These are phyloP conservation scores for Tuber indicum DNA, from an alignment of 495 filamentous ascomycete species.

Conservation along the genomic window DNA sequence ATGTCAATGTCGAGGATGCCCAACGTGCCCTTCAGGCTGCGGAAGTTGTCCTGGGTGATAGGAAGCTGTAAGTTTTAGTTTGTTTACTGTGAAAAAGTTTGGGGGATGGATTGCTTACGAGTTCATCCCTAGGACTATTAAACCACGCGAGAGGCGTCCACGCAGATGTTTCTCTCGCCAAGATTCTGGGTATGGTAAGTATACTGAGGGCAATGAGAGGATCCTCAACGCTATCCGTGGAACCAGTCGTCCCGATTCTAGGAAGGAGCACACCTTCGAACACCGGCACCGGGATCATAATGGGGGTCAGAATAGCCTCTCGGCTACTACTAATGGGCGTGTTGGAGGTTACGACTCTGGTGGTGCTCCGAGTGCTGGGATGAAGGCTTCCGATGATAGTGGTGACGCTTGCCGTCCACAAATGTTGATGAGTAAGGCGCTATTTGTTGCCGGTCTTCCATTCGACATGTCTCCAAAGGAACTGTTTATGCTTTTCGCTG, in stretches of 20 bases:
- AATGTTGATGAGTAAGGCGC: slow-evolving; percentile 37
- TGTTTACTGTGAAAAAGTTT: neutral
- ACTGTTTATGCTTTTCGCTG: slow-evolving; percentile 34
- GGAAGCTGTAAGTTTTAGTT: slow-evolving; percentile 31
- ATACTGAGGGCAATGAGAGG: neutral
- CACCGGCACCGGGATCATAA: neutral
- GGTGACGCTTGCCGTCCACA: slow-evolving; percentile 16
- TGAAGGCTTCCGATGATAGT: neutral
- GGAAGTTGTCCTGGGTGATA: slow-evolving; percentile 34
- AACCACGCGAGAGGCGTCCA: slow-evolving; percentile 34
- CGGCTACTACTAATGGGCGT: neutral
- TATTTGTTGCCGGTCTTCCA: slow-evolving; percentile 39
- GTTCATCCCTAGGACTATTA: slow-evolving; percentile 27
- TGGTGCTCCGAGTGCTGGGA: neutral
- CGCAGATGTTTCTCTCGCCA: neutral
- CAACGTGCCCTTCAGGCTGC: slow-evolving; percentile 31
- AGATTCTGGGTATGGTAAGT: neutral
- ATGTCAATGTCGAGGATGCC: slow-evolving; percentile 35
- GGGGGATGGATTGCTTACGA: slow-evolving; percentile 5
- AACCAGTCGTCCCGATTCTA: neutral
- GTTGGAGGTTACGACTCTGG: neutral
- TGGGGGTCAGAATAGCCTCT: neutral
- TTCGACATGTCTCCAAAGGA: slow-evolving; percentile 41
- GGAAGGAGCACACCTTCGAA: neutral
- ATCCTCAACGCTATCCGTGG: neutral